phyloP scores from a whole-genome alignment of 1,139 yeast species.

The Lodderomyces theae region DNA sequence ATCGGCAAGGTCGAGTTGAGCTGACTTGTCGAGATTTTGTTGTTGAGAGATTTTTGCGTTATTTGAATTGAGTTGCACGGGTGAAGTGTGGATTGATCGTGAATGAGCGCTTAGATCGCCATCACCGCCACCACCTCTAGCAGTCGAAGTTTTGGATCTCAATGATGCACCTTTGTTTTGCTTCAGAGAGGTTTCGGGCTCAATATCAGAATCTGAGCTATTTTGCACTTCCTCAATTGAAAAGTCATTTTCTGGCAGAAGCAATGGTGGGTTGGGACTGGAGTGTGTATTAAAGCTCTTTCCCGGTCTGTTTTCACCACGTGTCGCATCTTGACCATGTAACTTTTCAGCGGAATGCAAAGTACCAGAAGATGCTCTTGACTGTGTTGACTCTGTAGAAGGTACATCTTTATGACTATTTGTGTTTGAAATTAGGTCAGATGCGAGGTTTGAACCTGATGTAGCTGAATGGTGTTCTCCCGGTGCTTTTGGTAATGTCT shows the following conservation, averaged over 20 bases:
- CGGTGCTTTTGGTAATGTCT: constrained; percentile 34
- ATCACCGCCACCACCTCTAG: too few relatives aligned
- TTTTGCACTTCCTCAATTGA: constrained; percentile 42
- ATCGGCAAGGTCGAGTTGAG: background rate
- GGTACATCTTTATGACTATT: too few relatives aligned
- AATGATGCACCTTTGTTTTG: constrained; percentile 11
- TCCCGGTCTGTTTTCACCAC: background rate
- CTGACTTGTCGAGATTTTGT: background rate
- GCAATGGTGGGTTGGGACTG: constrained; percentile 1
- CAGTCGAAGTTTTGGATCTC: constrained; percentile 9
- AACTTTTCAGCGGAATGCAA: constrained; percentile 6
- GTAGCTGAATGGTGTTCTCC: background rate
- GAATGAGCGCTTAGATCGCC: too few relatives aligned
- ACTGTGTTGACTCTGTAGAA: too few relatives aligned
- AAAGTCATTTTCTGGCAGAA: constrained; percentile 22
- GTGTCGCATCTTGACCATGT: background rate
- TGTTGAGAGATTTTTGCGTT: background rate
- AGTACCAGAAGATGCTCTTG: constrained; percentile 3
- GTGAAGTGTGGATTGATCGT: background rate
- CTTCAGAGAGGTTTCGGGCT: constrained; percentile 8
- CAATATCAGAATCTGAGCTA: constrained; percentile 31
- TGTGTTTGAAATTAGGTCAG: background rate
- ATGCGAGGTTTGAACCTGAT: background rate
- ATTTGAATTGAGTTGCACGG: background rate
- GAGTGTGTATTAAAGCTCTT: background rate